phyloP scores from a whole-genome alignment of 2,329 filamentous ascomycete species.

The Acrodontium crateriforme region DNA sequence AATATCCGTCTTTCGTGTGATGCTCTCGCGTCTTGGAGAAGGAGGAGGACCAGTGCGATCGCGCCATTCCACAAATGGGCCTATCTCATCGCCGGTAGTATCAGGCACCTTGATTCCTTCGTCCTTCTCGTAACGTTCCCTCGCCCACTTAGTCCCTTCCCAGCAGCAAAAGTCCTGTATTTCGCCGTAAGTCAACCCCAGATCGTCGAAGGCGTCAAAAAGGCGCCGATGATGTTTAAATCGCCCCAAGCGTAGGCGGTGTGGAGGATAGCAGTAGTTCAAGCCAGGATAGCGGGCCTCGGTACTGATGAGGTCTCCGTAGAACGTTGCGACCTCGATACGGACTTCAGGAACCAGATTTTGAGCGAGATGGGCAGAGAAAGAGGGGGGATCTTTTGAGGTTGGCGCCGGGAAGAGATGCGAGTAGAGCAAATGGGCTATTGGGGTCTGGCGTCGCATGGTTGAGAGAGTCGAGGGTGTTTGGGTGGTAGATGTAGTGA shows the following conservation, averaged over 20 bases:
- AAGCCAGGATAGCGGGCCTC: slow-evolving; percentile 73
- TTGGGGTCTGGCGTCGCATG: slow-evolving; percentile 57
- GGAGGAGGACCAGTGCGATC: slow-evolving; percentile 6
- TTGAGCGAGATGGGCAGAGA: slow-evolving; percentile 54
- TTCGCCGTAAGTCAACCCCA: slow-evolving; percentile 55
- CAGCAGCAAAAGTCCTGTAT: slow-evolving; percentile 62
- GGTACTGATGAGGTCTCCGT: slow-evolving; percentile 63
- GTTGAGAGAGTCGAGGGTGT: slow-evolving; percentile 1
- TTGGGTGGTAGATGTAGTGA: neutral
- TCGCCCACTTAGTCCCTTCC: slow-evolving; percentile 74
- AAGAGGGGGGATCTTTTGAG: slow-evolving; percentile 54
- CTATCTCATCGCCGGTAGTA: slow-evolving; percentile 56
- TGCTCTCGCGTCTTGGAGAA: slow-evolving; percentile 14
- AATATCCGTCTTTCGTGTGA: slow-evolving; percentile 21
- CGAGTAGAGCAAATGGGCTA: slow-evolving; percentile 62
- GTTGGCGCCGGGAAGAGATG: slow-evolving; percentile 57
- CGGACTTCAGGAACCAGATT: slow-evolving; percentile 65
- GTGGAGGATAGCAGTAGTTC: slow-evolving; percentile 59
- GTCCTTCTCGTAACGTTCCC: slow-evolving; percentile 65
- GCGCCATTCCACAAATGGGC: slow-evolving; percentile 39
- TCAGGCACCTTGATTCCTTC: slow-evolving; percentile 57
- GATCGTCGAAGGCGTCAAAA: slow-evolving; percentile 59
- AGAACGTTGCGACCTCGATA: slow-evolving; percentile 64
- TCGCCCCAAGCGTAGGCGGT: slow-evolving; percentile 63
- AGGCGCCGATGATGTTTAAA: slow-evolving; percentile 65